phyloP scores from a whole-genome alignment of 208 protist genomes.

The Wallacemonas sp. region DNA sequence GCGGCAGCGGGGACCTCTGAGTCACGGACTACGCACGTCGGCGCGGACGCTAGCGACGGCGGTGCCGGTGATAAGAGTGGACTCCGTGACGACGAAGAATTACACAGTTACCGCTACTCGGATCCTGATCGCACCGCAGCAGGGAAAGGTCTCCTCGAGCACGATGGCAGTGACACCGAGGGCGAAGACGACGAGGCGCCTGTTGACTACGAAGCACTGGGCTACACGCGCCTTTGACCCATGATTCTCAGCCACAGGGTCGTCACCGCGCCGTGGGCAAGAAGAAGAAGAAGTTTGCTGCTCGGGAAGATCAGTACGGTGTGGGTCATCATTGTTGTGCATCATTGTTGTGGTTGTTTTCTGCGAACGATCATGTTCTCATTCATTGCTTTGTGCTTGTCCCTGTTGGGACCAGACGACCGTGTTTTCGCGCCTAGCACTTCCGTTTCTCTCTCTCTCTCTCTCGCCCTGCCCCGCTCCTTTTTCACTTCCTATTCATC shows the following conservation, averaged over 20 bases:
- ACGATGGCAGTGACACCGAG: constrained; percentile 7
- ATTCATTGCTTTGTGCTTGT: background rate
- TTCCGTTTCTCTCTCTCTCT: constrained; percentile 8
- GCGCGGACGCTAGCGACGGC: background rate
- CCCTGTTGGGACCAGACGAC: no score
- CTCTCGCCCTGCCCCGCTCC: no score
- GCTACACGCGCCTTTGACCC: constrained; percentile 24
- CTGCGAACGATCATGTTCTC: background rate
- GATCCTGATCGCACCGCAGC: background rate
- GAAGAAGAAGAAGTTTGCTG: constrained; percentile 5
- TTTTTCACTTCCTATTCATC: no score
- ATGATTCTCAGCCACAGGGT: background rate
- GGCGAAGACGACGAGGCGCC: constrained; percentile 1
- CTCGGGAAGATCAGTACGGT: background rate
- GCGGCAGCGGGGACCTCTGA: background rate
- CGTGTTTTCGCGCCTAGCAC: no score
- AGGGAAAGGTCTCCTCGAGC: background rate
- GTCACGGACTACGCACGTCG: background rate
- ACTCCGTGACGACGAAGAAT: constrained; percentile 6
- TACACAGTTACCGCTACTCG: background rate
- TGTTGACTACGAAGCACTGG: constrained; percentile 17
- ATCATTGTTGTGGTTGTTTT: background rate
- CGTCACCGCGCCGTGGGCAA: background rate
- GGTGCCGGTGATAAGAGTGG: no score
- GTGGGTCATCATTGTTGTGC: background rate